A percentile compares a stretch with the other conserved stretches of the same genome.
phyloP scores from a whole-genome alignment of 1,139 yeast genomes.

The Yamadazyma dendronema region DNA sequence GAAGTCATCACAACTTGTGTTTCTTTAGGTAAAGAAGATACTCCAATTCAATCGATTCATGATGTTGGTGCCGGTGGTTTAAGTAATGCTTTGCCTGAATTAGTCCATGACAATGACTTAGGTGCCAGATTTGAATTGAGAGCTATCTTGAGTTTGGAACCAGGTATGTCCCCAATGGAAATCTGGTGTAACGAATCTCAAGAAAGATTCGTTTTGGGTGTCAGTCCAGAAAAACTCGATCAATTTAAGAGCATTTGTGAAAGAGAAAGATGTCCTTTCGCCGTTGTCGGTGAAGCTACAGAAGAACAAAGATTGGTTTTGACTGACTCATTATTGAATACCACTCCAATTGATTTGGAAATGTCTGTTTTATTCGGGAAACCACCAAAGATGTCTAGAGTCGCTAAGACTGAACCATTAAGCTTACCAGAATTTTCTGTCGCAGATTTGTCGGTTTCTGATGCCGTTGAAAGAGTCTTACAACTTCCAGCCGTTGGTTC shows the following conservation, averaged over 20 bases:
- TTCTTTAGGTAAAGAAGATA: slow-evolving; percentile 65
- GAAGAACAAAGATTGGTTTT: slow-evolving; percentile 79
- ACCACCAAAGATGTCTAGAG: slow-evolving; percentile 91
- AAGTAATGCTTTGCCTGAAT: slow-evolving; percentile 94
- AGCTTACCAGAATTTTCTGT: slow-evolving; percentile 48
- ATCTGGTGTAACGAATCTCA: slow-evolving; percentile 99
- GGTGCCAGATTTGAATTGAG: slow-evolving; percentile 94
- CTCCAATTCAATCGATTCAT: slow-evolving; percentile 93
- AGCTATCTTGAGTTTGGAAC: slow-evolving; percentile 86
- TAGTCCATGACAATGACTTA: slow-evolving; percentile 93
- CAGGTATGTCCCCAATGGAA: slow-evolving; percentile 99
- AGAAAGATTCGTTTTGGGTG: slow-evolving; percentile 95
- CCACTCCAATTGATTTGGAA: slow-evolving; percentile 92
- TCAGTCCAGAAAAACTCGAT: slow-evolving; percentile 74
- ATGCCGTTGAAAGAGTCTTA: slow-evolving; percentile 79
- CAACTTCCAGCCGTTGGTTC: slow-evolving; percentile 95
- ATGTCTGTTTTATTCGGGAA: slow-evolving; percentile 97
- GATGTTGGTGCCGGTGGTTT: slow-evolving; percentile 99
- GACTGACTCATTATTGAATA: slow-evolving; percentile 69
- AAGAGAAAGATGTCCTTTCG: slow-evolving; percentile 95
- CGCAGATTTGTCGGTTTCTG: slow-evolving; percentile 38
- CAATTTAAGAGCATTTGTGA: slow-evolving; percentile 76
- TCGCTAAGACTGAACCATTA: slow-evolving; percentile 65
- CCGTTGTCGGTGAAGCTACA: slow-evolving; percentile 95
- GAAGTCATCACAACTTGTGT: slow-evolving; percentile 95